These are phyloP conservation scores for Dujonia santamariae DNA, from an alignment of 1,139 yeast species.

Conservation along the genomic window DNA sequence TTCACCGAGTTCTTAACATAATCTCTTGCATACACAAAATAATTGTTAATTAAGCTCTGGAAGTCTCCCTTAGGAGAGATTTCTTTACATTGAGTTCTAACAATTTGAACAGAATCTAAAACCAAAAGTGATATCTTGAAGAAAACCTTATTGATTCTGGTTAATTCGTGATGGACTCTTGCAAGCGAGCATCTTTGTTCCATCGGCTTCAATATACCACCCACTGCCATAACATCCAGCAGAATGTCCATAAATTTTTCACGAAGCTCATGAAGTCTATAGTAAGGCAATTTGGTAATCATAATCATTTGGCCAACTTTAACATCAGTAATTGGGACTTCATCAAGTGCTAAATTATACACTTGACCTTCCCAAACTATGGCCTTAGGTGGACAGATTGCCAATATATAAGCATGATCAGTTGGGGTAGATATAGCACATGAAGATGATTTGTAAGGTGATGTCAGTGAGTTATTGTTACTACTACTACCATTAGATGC, in stretches of 20 bases:
- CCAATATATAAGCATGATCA: conserved; percentile 53
- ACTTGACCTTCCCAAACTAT: conserved; percentile 89
- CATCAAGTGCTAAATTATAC: conserved; percentile 51
- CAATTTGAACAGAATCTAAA: conserved; percentile 58
- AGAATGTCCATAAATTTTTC: conserved; percentile 50
- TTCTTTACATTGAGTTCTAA: conserved; percentile 43
- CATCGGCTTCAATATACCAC: conserved; percentile 33
- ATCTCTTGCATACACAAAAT: conserved; percentile 81
- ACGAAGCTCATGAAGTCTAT: conserved; percentile 32
- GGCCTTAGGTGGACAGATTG: conserved; percentile 79
- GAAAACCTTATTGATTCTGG: conserved; percentile 62
- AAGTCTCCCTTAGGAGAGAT: conserved; percentile 50
- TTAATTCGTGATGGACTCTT: conserved; percentile 72
- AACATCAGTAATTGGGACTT: conserved; percentile 46
- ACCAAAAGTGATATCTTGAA: conserved; percentile 69
- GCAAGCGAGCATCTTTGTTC: conserved; percentile 73
- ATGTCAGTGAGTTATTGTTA: neutral
- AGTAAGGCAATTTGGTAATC: conserved; percentile 49
- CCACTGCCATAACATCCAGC: conserved; percentile 49
- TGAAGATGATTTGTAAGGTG: neutral
- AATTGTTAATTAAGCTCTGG: conserved; percentile 74
- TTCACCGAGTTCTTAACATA: conserved; percentile 72
- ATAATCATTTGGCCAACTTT: conserved; percentile 70
- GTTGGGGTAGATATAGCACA: conserved; percentile 2
- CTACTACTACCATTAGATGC: conserved; percentile 1